These are phyloP conservation scores for Solanum hybrid DNA, from an alignment of 305 asterid genomes.

Conservation along the genomic window DNA sequence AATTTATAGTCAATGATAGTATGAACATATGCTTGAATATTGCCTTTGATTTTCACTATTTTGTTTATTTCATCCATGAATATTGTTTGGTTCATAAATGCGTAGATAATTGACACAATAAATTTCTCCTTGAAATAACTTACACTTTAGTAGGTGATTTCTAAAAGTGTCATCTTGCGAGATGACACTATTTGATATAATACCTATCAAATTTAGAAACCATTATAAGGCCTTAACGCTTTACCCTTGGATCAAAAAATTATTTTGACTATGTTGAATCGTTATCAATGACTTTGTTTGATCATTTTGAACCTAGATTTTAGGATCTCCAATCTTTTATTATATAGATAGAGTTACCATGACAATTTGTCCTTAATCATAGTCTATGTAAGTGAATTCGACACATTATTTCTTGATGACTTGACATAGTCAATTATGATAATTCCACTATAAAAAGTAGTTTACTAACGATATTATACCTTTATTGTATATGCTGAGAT, in stretches of 20 bases:
- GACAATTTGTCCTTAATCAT: not conserved
- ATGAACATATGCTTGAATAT: not conserved
- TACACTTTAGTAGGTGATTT: not conserved
- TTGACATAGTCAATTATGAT: not conserved
- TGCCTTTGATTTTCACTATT: not conserved
- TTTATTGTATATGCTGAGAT: not conserved
- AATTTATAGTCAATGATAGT: not conserved
- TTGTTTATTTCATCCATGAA: not conserved
- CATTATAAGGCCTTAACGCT: not conserved
- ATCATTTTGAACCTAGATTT: not conserved
- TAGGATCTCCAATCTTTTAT: no score
- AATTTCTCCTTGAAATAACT: not conserved
- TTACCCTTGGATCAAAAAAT: not conserved
- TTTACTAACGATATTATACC: not conserved
- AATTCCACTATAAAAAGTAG: no score
- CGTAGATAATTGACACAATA: not conserved
- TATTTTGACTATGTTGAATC: not conserved
- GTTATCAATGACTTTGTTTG: no score
- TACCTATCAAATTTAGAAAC: not conserved
- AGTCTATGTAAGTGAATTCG: not conserved
- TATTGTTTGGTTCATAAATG: not conserved
- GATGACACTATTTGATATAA: not conserved
- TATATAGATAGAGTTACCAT: no score
- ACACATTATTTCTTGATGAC: no score
- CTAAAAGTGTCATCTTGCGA: no score